Percentiles rank a stretch among this genome's conserved stretches.
Conservation (phyloP, 208 protist species). For the Wallacemonas collosoma region DNA sequence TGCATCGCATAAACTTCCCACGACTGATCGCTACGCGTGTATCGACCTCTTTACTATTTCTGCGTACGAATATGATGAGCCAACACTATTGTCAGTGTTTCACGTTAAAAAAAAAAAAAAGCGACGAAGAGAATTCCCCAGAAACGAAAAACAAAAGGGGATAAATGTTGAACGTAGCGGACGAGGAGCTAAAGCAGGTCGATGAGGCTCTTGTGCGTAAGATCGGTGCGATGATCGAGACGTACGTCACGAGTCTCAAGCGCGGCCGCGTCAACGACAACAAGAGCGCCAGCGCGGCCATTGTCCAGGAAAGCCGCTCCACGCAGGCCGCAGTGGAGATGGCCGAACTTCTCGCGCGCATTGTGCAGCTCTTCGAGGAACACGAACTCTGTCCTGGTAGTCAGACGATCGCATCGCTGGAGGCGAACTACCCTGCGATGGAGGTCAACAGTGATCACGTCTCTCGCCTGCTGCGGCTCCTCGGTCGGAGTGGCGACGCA, state of each 20-base stretch:
- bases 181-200: conserved; percentile 12
- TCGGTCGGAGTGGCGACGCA: conserved; percentile 56
- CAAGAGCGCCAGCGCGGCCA: conserved; percentile 9
- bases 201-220: conserved; percentile 41
- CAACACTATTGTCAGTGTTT: not conserved
- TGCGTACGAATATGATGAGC: no score
- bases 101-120: not conserved
- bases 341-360: conserved; percentile 50
- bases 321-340: conserved; percentile 59
- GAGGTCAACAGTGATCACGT: conserved; percentile 63
- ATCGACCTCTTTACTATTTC: no score
- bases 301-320: conserved; percentile 49
- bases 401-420: conserved; percentile 39
- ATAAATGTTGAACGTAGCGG: conserved; percentile 18
- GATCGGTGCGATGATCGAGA: conserved; percentile 56
- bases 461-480: conserved; percentile 46
- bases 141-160: not conserved
- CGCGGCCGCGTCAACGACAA: conserved; percentile 34
- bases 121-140: not conserved
- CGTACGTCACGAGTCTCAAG: conserved; percentile 64
- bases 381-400: conserved; percentile 38
- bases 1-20: no score
- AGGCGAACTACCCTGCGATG: conserved; percentile 43
- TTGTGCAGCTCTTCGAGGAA: conserved; percentile 61
- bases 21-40: no score